These are phyloP conservation scores for Pouteria campechiana DNA, from an alignment of 179 eudicot genomes.

Conservation along the genomic window DNA sequence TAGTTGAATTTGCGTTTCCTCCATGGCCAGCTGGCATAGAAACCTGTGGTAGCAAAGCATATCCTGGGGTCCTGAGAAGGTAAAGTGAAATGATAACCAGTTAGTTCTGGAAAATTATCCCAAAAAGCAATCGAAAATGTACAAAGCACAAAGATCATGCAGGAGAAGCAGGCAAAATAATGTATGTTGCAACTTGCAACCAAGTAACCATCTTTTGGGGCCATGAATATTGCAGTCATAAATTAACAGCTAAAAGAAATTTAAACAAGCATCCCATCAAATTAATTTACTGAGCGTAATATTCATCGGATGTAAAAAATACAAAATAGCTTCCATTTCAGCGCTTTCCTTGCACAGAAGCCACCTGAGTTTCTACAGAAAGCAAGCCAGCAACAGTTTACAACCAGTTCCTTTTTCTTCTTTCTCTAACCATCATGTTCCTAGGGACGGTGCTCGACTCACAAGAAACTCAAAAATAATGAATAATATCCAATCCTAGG, in stretches of 20 bases:
- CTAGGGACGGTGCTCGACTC: background rate
- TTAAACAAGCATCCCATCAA: no score
- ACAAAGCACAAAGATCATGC: no score
- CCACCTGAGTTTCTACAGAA: no score
- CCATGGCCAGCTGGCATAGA: slow-evolving; percentile 15
- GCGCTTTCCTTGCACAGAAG: no score
- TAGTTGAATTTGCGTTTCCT: slow-evolving; percentile 16
- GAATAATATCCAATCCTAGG: background rate
- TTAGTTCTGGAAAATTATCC: no score
- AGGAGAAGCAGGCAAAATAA: background rate
- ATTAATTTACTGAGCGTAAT: no score
- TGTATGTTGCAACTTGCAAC: background rate
- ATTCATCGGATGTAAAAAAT: no score
- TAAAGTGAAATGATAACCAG: background rate
- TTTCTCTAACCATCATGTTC: background rate
- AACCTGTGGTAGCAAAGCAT: slow-evolving; percentile 41
- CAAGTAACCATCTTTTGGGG: background rate
- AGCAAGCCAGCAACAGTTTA: background rate
- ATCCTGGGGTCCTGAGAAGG: slow-evolving; percentile 63
- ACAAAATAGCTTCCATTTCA: no score
- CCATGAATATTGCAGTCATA: no score
- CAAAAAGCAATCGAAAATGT: no score
- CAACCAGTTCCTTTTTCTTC: background rate
- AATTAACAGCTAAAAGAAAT: no score
- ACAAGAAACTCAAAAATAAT: no score